These are phyloP conservation scores for Schwanniomyces pseudopolymorphus DNA, from an alignment of 805 yeast species.

Conservation along the genomic window DNA sequence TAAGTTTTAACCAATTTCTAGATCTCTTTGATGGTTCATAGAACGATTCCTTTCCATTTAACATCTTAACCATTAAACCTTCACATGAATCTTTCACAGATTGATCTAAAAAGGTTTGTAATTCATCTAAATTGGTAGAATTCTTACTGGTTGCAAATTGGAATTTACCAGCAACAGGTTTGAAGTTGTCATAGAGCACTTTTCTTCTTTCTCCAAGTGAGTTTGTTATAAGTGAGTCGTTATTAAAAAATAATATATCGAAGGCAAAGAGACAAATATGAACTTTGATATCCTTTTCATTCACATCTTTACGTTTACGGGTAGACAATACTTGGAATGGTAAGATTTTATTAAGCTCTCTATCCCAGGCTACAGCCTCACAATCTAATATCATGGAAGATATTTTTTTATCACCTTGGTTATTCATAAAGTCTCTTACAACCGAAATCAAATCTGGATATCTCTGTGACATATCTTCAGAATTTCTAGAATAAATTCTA, in stretches of 20 bases:
- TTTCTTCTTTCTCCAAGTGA: constrained; percentile 72
- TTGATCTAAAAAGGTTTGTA: constrained; percentile 82
- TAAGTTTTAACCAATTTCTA: constrained; percentile 91
- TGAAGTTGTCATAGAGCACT: constrained; percentile 54
- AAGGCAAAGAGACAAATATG: constrained; percentile 91
- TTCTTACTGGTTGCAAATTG: constrained; percentile 75
- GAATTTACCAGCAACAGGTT: constrained; percentile 71
- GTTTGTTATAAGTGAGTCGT: constrained; percentile 63
- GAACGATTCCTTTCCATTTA: constrained; percentile 74
- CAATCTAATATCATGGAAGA: constrained; percentile 79
- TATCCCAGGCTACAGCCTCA: constrained; percentile 98
- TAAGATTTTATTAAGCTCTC: constrained; percentile 68
- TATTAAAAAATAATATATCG: constrained; percentile 77
- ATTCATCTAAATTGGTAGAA: constrained; percentile 67
- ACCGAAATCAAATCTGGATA: constrained; percentile 86
- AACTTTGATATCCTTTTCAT: constrained; percentile 82
- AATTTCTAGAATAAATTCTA: constrained; percentile 85
- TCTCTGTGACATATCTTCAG: constrained; percentile 94
- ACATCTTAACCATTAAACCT: constrained; percentile 92
- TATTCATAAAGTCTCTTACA: constrained; percentile 55
- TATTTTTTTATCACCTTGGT: constrained; percentile 19
- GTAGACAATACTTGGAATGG: constrained; percentile 95
- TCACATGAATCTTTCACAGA: constrained; percentile 90
- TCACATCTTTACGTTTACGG: constrained; percentile 90
- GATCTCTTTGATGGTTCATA: constrained; percentile 96